These are phyloP conservation scores for Suhomyces ambrosiae DNA, from an alignment of 1,139 yeast genomes.

Conservation along the genomic window DNA sequence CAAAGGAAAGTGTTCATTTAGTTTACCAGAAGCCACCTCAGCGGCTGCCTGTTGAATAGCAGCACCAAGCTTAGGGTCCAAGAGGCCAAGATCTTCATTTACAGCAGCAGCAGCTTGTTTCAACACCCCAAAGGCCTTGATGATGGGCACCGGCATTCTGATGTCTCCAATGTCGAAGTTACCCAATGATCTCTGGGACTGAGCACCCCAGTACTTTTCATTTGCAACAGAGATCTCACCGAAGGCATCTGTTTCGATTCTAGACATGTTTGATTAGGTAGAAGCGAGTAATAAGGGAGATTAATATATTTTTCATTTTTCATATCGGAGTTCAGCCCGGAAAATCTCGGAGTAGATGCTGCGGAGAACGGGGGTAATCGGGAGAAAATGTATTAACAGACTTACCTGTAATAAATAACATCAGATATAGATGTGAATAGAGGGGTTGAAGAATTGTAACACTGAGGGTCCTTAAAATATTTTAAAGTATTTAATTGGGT, in stretches of 20 bases:
- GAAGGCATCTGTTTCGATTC: conserved; percentile 93
- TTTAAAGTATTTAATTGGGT: no score
- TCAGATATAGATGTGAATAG: background rate
- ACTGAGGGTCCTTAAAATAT: no score
- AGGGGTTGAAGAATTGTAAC: background rate
- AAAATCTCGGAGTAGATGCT: conserved; percentile 4
- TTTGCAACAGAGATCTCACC: conserved; percentile 92
- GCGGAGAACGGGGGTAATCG: background rate
- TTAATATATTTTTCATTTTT: background rate
- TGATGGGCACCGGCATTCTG: conserved; percentile 84
- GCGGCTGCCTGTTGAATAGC: conserved; percentile 95
- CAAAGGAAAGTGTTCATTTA: conserved; percentile 92
- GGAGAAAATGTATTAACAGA: no score
- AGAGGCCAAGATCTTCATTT: conserved; percentile 74
- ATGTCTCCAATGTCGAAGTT: conserved; percentile 95
- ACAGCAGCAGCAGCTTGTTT: conserved; percentile 95
- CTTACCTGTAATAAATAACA: no score
- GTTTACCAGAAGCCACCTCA: conserved; percentile 90
- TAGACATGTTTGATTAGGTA: conserved; percentile 26
- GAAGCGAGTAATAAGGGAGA: background rate
- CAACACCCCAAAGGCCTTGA: conserved; percentile 88
- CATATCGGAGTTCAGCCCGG: conserved; percentile 5
- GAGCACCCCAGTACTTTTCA: conserved; percentile 95
- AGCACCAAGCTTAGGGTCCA: conserved; percentile 78
- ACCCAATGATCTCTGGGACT: conserved; percentile 89